Evolutionary conservation across 2,329 filamentous ascomycete species (phyloP), one percentile per base, ranked within the genome.

Genomic region (Sphaerostilbella broomeana): DNA sequence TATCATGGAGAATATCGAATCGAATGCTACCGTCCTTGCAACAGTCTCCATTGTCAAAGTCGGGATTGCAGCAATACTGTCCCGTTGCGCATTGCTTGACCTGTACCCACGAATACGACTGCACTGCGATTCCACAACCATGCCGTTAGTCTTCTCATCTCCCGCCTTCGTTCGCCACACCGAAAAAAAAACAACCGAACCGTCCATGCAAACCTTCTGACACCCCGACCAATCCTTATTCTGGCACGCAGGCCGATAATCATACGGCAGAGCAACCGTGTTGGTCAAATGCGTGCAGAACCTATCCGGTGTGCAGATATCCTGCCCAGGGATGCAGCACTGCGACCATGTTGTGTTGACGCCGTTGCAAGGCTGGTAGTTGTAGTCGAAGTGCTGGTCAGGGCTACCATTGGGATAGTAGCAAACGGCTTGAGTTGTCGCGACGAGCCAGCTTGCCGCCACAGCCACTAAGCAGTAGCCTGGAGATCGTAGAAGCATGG

Each of bases 41-140:
- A 18, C 40, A 43, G 24, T 43, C 40, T 4, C 17, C 20, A 21
- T 35, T 12, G 12, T 42, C 33, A n/a, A 21, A 19, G 17, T 43
- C 15, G 10, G 35, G 18, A 16, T 40, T 30, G 30, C 40, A 43
- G 40, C 40, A 43, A 19, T 43, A 43, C 26, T 40, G 3, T 3
- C 30, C 28, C 15, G 35, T 19, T 8, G 15, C 28, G 13, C 40
- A 42, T 28, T 28, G 27, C 17, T 39, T 42, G 15, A 42, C 35
- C 19, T 27, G 35, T 8, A 39, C n/a, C 35, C 28, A 33, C 4
- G 26, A 31, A 27, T 40, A 10, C 9, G 22, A 18, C 21, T 15
- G 25, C 8, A 28, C 37, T 40, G 21, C 5, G 18, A 2, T 4
- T 15, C 18, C 19, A 10, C 3, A 21, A 33, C 9, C 15, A 30